Conservation (phyloP, 2,329 filamentous ascomycete species). For the Fusarium decemcellulare region DNA sequence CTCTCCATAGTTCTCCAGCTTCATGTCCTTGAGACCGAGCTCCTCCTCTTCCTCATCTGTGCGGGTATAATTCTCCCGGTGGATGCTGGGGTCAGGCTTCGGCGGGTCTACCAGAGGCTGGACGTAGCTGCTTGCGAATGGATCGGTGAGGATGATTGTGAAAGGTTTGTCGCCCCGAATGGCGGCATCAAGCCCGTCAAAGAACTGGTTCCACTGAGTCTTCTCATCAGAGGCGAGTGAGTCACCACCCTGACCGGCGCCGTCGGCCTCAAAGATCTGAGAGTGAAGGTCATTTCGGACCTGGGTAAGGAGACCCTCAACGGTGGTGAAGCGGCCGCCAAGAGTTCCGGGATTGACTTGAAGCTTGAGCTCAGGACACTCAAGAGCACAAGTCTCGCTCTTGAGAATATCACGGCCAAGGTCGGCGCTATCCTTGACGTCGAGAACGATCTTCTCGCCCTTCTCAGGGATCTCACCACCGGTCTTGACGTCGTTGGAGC, state of each 20-base stretch:
- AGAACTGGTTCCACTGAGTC: slow-evolving; percentile 85
- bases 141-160: slow-evolving; percentile 87
- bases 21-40: slow-evolving; percentile 92
- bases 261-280: slow-evolving; percentile 87
- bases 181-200: slow-evolving; percentile 80
- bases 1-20: slow-evolving; percentile 85
- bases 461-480: slow-evolving; percentile 91
- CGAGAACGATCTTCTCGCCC: slow-evolving; percentile 86
- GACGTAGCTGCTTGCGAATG: slow-evolving; percentile 92
- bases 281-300: slow-evolving; percentile 90
- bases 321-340: slow-evolving; percentile 95
- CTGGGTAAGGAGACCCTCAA: slow-evolving; percentile 93
- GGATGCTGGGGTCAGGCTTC: slow-evolving; percentile 82
- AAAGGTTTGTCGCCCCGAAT: slow-evolving; percentile 87
- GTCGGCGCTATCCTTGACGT: slow-evolving; percentile 78
- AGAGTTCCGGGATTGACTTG: slow-evolving; percentile 94
- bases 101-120: slow-evolving; percentile 87
- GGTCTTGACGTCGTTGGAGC: slow-evolving; percentile 97
- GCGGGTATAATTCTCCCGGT: slow-evolving; percentile 84
- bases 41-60: slow-evolving; percentile 96
- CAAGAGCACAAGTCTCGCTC: slow-evolving; percentile 90
- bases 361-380: slow-evolving; percentile 89
- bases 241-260: slow-evolving; percentile 76
- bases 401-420: slow-evolving; percentile 95
- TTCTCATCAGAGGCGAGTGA: slow-evolving; percentile 78